phyloP scores from a whole-genome alignment of 768 basidiomycete species.

The Lactifluus pinguis region DNA sequence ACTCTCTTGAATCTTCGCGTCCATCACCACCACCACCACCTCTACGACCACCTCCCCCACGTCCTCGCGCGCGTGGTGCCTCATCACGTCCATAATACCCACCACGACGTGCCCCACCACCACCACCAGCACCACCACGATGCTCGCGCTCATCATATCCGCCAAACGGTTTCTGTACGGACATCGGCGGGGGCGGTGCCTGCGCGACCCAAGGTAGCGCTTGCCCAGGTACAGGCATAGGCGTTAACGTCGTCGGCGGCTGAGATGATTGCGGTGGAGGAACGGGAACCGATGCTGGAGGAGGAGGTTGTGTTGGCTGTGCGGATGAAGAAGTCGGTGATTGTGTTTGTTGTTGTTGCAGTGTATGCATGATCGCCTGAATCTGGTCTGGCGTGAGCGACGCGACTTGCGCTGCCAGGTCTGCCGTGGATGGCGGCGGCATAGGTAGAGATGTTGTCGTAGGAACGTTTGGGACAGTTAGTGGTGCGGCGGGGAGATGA shows the following conservation, averaged over 20 bases:
- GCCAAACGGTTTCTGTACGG: background rate
- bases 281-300: background rate
- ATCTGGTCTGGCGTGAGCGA: constrained; percentile 71
- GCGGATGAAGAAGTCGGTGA: background rate
- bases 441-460: constrained; percentile 26
- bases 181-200: background rate
- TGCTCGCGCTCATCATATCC: constrained; percentile 8
- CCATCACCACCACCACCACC: background rate
- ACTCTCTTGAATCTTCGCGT: background rate
- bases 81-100: constrained; percentile 9
- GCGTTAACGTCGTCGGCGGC: background rate
- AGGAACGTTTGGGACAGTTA: constrained; percentile 22
- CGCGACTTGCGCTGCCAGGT: constrained; percentile 63
- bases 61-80: background rate
- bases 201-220: background rate
- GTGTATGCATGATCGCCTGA: constrained; percentile 52
- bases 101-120: background rate
- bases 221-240: background rate
- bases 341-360: constrained; percentile 26
- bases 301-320: background rate
- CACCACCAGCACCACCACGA: background rate
- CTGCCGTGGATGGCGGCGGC: constrained; percentile 31
- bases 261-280: background rate
- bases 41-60: background rate
- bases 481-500: constrained; percentile 11